Percentiles rank a stretch among this genome's conserved stretches.
phyloP scores from a whole-genome alignment of 202 grass and related monocot species.

The Thinopyrum obtusiflorum region DNA sequence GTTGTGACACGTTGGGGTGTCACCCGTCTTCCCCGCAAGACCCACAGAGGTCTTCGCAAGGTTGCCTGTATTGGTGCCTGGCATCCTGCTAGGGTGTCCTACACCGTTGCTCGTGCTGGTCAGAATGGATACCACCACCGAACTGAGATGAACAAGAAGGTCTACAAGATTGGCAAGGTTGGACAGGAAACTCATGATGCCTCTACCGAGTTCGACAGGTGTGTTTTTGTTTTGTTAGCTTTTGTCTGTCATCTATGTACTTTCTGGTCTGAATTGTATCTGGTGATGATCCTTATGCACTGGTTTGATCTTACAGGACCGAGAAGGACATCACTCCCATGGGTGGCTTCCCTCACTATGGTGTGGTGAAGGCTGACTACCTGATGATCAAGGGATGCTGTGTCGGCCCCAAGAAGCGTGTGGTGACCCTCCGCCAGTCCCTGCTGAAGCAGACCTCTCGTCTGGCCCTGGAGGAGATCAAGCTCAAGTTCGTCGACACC shows the following conservation, averaged over 20 bases:
- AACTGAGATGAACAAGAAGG: conserved; percentile 93
- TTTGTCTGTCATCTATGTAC: too few species aligned
- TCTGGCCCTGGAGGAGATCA: conserved; percentile 78
- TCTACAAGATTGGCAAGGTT: conserved; percentile 83
- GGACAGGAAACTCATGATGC: conserved; percentile 69
- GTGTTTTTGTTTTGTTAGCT: neutral
- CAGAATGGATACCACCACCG: conserved; percentile 96
- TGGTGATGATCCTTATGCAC: neutral
- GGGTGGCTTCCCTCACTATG: conserved; percentile 94
- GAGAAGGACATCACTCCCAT: conserved; percentile 96
- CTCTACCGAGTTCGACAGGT: conserved; percentile 84
- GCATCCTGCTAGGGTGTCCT: conserved; percentile 94
- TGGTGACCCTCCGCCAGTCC: conserved; percentile 80
- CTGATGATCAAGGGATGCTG: conserved; percentile 92
- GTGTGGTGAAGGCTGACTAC: conserved; percentile 83
- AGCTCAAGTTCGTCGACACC: conserved; percentile 90
- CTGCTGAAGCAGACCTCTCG: conserved; percentile 85
- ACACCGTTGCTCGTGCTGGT: conserved; percentile 86
- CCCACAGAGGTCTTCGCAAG: conserved; percentile 91
- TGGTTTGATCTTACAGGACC: conserved; percentile 44
- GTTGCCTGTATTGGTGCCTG: conserved; percentile 93
- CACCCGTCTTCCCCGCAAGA: conserved; percentile 89
- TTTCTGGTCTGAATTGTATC: neutral
- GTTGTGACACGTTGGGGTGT: conserved; percentile 94
- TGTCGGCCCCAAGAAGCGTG: conserved; percentile 87